Base-by-base conservation (phyloP, 192 early-diverging fungal species). In the Coemansia sp. region DNA sequence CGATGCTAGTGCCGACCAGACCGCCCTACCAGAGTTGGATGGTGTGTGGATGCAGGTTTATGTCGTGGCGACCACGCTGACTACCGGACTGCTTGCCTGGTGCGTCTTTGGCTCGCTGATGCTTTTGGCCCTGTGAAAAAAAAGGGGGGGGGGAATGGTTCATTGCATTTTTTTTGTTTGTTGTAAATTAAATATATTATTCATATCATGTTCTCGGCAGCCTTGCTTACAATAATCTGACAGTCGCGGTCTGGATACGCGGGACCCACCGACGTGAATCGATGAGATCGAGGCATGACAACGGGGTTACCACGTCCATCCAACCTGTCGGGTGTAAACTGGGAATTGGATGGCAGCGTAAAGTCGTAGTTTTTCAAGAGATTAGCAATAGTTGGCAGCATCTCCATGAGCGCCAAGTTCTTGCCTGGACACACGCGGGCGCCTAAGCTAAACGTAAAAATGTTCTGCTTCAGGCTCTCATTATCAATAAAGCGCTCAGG, bases 371-470 rank as follows among this genome's bases (percentile, higher is more conserved):
- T 34, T 10, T 62, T 60, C 11, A 82, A 48, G 51, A 83, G 27
- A 31, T 69, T 78, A 3, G 72, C 69, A 21, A 74, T 27, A 2
- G 64, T 72, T 2, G 68, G 48, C 46, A 70, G 31, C 60, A 78
- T 64, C 19, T 83, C 72, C 31, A 41, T 61, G 27, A 45, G 59
- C 3, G 80, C 80, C 37, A 83, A 40, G 29, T 78, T 72, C 9
- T 64, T 44, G 5, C 81, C 81, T 3, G 72, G 68, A 33, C 81
- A 83, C 33, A 70, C 66, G 29, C 81, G 37, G 3, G 69, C 70
- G 6, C 81, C 81, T 1, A 67, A 62, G 60, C 73, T 68, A 56
- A 84, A 84, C 10, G 77, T 60, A n/a, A 79, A 29, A 13, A 78
- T 64, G 9, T 37, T 39, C 17, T 40, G 50, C 42, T 68, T 75